Conservation (phyloP, 441 rosid species). For the Erodium chrysanthum region DNA sequence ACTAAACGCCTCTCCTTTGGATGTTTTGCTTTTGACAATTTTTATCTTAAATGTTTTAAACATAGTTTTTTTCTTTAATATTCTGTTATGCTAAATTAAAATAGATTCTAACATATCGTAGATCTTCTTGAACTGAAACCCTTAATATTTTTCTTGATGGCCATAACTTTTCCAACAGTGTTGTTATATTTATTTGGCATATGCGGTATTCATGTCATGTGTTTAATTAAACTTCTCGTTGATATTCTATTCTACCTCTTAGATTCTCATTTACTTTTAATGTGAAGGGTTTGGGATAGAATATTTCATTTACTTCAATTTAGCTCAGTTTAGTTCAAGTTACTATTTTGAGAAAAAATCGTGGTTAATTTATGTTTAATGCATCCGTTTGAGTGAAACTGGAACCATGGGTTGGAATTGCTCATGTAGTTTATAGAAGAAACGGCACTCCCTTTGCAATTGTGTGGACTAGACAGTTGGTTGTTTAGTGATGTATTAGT, state of each 20-base stretch:
- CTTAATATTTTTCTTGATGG: not conserved
- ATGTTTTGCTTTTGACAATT: not conserved
- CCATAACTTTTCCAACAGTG: not conserved
- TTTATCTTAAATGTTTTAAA: not conserved
- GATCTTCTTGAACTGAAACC: not conserved
- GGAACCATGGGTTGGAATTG: not conserved
- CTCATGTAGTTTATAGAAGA: not conserved
- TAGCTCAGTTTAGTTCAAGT: not conserved
- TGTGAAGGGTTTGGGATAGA: not conserved
- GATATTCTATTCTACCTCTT: not conserved
- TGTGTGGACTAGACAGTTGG: not conserved
- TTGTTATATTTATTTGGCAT: not conserved
- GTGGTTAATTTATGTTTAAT: not conserved
- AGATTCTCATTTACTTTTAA: not conserved
- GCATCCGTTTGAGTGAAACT: not conserved
- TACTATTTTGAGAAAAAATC: not conserved
- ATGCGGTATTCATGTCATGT: not conserved
- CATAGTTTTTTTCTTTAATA: not conserved
- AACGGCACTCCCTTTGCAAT: not conserved
- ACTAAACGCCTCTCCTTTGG: not conserved
- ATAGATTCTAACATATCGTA: not conserved
- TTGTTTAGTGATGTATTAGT: not conserved
- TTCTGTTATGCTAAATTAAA: not conserved
- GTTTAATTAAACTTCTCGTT: not conserved
- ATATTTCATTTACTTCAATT: not conserved